Base-by-base conservation (phyloP, 208 protist species). In the Wallacemonas collosoma region DNA sequence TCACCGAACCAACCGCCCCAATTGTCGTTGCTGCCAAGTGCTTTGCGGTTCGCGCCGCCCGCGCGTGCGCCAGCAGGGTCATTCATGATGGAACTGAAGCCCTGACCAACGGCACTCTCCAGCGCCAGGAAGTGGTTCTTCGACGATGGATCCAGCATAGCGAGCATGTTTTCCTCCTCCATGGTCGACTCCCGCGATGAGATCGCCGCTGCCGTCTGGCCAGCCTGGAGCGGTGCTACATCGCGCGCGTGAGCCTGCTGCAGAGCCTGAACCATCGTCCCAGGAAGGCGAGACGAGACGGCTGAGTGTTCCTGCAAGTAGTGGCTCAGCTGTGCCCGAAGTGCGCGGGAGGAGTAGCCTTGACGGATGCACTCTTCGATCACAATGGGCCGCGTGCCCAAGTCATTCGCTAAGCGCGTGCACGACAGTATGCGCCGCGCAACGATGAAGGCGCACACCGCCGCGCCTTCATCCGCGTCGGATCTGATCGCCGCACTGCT, bases 31-130 rank as follows among this genome's bases (percentile, higher is more conserved):
- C 6, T 47, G 35, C 14, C 47, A 40, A 3, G 70, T 3, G 38
- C 45, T 48, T 72, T 66, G n/a, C 54, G 5, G 8, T 17, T 35
- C 3, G 60, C 43, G 60, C 40, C 60, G 4, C n/a, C 50, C 56
- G 60, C 60, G 4, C 60, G 38, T 26, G 60, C 12, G 36, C 60
- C 60, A 38, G n/a, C 75, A 17, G 93, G 93, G 76, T 97, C 83
- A 64, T 93, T 97, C 43, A 97, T 61, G 66, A 98, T 94, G n/a
- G 91, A 95, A 44, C 91, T 88, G 72, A 96, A 94, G 62, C 90
- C 93, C 61, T 98, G 92, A 1, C 94, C 94, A 36, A 98, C 88
- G 5, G 86, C 87, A 45, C 75, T 72, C 60, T 80, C 76, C 57
- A 98, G 76, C 43, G 80, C 58, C 38, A 68, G 66, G 71, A 97